Evolutionary conservation across 2,329 filamentous ascomycete species (phyloP).

Genomic region (Pyricularia sp.): DNA sequence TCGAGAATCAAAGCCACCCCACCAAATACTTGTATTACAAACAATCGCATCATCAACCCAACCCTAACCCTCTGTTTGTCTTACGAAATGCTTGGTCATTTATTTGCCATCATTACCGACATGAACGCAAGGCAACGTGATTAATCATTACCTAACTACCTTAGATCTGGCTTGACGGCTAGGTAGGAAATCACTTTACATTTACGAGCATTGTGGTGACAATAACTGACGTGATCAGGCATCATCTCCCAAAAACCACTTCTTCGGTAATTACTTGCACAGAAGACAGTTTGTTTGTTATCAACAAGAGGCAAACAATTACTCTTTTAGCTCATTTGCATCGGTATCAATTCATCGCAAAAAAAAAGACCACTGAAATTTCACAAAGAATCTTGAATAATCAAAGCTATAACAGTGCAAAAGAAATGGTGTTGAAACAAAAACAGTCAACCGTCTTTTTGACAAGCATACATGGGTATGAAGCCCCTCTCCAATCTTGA

Average conservation of each 20-base stretch:
- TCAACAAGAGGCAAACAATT: neutral
- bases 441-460: neutral
- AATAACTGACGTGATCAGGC: too few species aligned
- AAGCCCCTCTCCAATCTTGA: neutral
- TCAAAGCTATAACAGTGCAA: neutral
- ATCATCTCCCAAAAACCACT: too few species aligned
- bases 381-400: neutral
- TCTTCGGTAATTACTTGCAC: too few species aligned
- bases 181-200: too few species aligned
- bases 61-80: neutral
- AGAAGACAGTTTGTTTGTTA: too few species aligned
- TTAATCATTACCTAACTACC: too few species aligned
- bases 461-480: neutral
- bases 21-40: conserved; percentile 3
- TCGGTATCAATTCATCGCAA: neutral
- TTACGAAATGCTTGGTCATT: neutral
- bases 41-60: conserved; percentile 8
- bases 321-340: neutral
- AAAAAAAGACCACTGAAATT: neutral
- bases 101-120: neutral
- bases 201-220: too few species aligned
- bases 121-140: too few species aligned
- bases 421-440: neutral
- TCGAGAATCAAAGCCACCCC: neutral
- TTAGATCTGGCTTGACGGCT: too few species aligned